A percentile compares a stretch with the other conserved stretches of the same genome.
phyloP scores from a whole-genome alignment of 306 rosid species.

The Benincasa hispida region DNA sequence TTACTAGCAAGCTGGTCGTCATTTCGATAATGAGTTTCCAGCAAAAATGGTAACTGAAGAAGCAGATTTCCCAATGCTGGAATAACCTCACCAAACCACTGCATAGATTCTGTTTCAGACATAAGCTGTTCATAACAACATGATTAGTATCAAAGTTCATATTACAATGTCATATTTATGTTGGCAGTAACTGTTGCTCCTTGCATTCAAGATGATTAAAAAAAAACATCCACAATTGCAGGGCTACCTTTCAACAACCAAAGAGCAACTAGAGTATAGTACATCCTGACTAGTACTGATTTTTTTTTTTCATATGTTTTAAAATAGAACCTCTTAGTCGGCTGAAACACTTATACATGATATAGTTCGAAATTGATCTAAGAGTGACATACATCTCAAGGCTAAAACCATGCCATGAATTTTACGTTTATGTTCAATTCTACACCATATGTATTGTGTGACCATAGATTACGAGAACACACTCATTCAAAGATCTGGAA shows the following conservation, averaged over 20 bases:
- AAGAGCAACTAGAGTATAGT: neutral
- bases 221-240: neutral
- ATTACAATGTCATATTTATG: neutral
- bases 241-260: neutral
- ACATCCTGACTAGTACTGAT: neutral
- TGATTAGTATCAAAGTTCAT: neutral
- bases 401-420: neutral
- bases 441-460: neutral
- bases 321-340: neutral
- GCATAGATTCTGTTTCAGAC: slow-evolving; percentile 35
- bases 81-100: slow-evolving; percentile 59
- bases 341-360: neutral
- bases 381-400: neutral
- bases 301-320: neutral
- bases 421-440: neutral
- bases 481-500: neutral
- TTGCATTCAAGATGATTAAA: neutral
- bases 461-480: neutral
- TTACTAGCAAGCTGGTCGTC: slow-evolving; percentile 23
- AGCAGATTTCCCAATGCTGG: slow-evolving; percentile 66
- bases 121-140: slow-evolving; percentile 39
- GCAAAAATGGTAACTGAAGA: slow-evolving; percentile 56
- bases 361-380: neutral
- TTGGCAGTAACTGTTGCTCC: neutral
- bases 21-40: slow-evolving; percentile 58